These are phyloP conservation scores for Lecanosticta acicola DNA, from an alignment of 2,329 filamentous ascomycete species.

Conservation along the genomic window DNA sequence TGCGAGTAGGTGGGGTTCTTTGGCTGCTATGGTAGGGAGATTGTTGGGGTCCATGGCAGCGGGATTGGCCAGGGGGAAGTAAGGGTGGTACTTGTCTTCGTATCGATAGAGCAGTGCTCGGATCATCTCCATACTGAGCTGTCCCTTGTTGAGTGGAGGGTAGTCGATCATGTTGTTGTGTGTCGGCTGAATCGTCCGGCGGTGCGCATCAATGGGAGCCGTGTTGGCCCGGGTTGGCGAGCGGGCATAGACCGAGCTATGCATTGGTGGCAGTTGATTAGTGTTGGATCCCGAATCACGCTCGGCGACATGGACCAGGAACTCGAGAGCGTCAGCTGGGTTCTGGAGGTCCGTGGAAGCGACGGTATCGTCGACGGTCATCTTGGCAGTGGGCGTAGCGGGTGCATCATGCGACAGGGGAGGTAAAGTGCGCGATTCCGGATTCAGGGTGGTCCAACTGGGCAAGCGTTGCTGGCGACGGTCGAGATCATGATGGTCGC, in stretches of 20 bases:
- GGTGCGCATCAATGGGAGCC: conserved; percentile 10
- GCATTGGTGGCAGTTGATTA: conserved; percentile 29
- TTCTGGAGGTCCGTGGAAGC: conserved; percentile 32
- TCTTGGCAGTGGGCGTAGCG: conserved; percentile 23
- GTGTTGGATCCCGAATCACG: conserved; percentile 23
- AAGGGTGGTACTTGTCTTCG: conserved; percentile 31
- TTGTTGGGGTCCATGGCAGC: conserved; percentile 27
- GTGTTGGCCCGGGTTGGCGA: conserved; percentile 9
- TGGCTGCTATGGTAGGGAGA: conserved; percentile 23
- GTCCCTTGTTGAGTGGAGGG: conserved; percentile 26
- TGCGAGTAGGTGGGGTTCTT: conserved; percentile 30
- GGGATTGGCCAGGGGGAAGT: conserved; percentile 31
- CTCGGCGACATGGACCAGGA: conserved; percentile 31
- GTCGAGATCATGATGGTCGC: conserved; percentile 12
- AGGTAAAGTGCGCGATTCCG: conserved; percentile 25
- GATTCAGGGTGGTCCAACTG: conserved; percentile 22
- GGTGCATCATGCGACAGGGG: conserved; percentile 23
- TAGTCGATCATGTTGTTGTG: conserved; percentile 23
- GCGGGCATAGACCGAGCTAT: conserved; percentile 21
- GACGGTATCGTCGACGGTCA: conserved; percentile 31
- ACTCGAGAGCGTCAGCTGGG: conserved; percentile 32
- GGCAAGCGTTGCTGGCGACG: conserved; percentile 16
- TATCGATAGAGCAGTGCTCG: conserved; percentile 24
- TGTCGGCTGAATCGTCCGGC: conserved; percentile 5
- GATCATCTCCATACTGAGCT: conserved; percentile 28